Base-by-base conservation (phyloP, 1,284 basidiomycete species). In the Spongiforma sp. region DNA sequence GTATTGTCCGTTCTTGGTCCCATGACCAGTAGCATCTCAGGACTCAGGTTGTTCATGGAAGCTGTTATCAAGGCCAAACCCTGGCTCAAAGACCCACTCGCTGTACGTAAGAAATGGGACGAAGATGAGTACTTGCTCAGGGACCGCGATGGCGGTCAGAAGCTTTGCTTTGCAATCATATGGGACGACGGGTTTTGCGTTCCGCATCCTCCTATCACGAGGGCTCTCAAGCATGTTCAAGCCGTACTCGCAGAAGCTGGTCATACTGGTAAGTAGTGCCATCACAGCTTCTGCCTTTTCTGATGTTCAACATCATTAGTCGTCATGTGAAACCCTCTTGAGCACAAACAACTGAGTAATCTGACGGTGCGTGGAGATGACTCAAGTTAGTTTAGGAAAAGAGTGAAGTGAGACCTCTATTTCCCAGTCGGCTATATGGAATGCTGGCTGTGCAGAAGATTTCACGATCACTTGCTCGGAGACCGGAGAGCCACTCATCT, bases 1-100 rank as follows among this genome's bases (percentile, higher is more conserved):
- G 77, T 93, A 32, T 79, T 81, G 2, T 91, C 89, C 2, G 90
- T 93, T 53, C 81, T 93, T 3, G 93, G 93, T 0, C 93, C 93
- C 3, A 81, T 94, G 64, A 81, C 87, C 4, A 80, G 79, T 32
- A 85, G 83, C 19, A 67, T 94, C 19, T 80, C 75, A 9, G 88
- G 85, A 3, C 71, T 93, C 55, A 88, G 88, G 71, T 70, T 81
- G 3, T 93, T 93, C 78, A 84, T 86, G 68, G 84, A 89, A 71
- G 81, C 82, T 0, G 82, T 92, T 8, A 72, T 87, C 14, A 80
- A 80, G 57, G 72, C 79, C 21, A 78, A 87, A 66, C 90, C 90
- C 0, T 94, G 93, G 93, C 71, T 83, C 8, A 81, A 78, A 63
- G 93, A 94, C 71, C 91, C 93, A 1, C 76, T 86, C 33, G 83